phyloP scores from a whole-genome alignment of 106 monocot genomes.

The Allium cepa region DNA sequence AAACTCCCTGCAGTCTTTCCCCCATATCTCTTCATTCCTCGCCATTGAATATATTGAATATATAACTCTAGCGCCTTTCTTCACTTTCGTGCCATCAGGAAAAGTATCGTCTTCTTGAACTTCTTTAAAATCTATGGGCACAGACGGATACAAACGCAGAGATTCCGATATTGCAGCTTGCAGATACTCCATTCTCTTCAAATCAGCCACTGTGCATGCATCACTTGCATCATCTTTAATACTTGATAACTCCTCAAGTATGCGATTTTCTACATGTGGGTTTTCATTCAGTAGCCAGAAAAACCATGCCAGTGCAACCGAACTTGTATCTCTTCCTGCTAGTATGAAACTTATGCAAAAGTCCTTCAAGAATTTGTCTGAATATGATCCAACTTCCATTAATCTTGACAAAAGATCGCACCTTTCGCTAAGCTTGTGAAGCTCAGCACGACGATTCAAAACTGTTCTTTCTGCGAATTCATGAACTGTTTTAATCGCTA shows the following conservation, averaged over 20 bases:
- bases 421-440: conserved; percentile 15
- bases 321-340: conserved; percentile 92
- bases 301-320: conserved; percentile 86
- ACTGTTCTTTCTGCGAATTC: conserved; percentile 69
- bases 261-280: conserved; percentile 38
- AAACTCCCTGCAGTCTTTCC: conserved; percentile 78
- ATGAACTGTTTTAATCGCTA: conserved; percentile 41
- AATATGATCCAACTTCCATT: conserved; percentile 27
- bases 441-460: conserved; percentile 32
- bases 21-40: conserved; percentile 65
- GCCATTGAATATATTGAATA: conserved; percentile 89
- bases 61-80: conserved; percentile 51
- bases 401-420: conserved; percentile 71
- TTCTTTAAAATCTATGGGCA: conserved; percentile 87
- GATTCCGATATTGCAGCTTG: conserved; percentile 81
- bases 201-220: conserved; percentile 17
- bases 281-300: conserved; percentile 71
- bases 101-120: conserved; percentile 58
- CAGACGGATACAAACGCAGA: conserved; percentile 81
- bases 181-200: conserved; percentile 73
- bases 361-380: conserved; percentile 71
- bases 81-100: conserved; percentile 50
- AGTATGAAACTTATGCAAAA: conserved; percentile 95
- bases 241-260: conserved; percentile 42
- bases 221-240: not conserved